These are phyloP conservation scores for Jamesozyma piceae DNA, from an alignment of 805 yeast species.

Conservation along the genomic window DNA sequence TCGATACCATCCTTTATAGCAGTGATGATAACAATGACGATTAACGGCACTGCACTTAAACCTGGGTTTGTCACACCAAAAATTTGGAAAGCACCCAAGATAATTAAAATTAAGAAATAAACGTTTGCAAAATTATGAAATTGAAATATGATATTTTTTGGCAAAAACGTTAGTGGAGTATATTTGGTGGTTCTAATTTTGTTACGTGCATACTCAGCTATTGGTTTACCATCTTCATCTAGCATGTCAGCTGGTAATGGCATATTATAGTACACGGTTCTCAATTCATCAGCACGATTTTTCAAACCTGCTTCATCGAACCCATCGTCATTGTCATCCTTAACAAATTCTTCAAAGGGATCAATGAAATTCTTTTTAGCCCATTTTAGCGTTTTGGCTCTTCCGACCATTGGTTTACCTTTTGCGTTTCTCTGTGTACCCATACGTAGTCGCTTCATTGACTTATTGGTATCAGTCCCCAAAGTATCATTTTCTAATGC, in stretches of 20 bases:
- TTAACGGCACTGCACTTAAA: conserved; percentile 64
- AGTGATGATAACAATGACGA: conserved; percentile 66
- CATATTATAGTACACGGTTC: conserved; percentile 52
- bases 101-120: conserved; percentile 70
- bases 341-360: conserved; percentile 25
- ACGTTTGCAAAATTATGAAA: conserved; percentile 85
- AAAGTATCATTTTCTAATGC: conserved; percentile 14
- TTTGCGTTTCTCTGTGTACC: conserved; percentile 76
- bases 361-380: conserved; percentile 31
- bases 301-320: conserved; percentile 30
- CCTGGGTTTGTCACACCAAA: conserved; percentile 79
- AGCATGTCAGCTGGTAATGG: conserved; percentile 48
- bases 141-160: conserved; percentile 73
- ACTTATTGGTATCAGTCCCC: conserved; percentile 9
- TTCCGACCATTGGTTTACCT: conserved; percentile 53
- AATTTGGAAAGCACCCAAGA: conserved; percentile 66
- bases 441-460: conserved; percentile 74
- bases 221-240: conserved; percentile 55
- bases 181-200: conserved; percentile 93
- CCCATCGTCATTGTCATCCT: conserved; percentile 20
- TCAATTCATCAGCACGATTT: conserved; percentile 33
- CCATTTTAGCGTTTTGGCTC: conserved; percentile 55
- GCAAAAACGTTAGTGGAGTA: conserved; percentile 81
- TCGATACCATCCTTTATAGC: conserved; percentile 75
- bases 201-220: conserved; percentile 64